Evolutionary conservation across 768 basidiomycete species (phyloP).

Genomic region (Lentinus tigrinus): DNA sequence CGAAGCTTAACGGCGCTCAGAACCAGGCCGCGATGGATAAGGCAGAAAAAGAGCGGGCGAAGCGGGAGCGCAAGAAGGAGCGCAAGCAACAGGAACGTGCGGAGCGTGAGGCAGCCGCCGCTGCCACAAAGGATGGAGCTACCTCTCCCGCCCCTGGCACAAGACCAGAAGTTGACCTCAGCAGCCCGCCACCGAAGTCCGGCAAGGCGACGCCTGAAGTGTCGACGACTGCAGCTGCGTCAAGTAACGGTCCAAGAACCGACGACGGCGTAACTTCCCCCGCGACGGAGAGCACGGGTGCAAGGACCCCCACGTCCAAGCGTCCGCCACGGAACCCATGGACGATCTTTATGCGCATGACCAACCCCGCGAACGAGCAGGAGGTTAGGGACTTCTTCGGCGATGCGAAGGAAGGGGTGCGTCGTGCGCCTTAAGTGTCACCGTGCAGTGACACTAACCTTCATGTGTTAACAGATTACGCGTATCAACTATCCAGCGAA

Average conservation of each 20-base stretch:
- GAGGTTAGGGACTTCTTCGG: constrained; percentile 79
- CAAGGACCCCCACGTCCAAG: constrained; percentile 69
- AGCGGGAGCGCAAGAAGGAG: constrained; percentile 65
- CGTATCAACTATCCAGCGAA: constrained; percentile 58
- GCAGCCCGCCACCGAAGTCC: constrained; percentile 29
- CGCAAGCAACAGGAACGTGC: constrained; percentile 52
- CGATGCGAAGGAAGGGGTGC: constrained; percentile 65
- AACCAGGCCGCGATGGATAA: constrained; percentile 40
- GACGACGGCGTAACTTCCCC: constrained; percentile 29
- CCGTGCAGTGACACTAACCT: neutral
- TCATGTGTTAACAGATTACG: constrained; percentile 49
- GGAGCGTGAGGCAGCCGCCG: constrained; percentile 39
- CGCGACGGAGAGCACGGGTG: constrained; percentile 54
- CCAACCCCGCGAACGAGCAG: constrained; percentile 49
- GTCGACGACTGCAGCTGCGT: constrained; percentile 2
- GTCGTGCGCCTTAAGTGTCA: constrained; percentile 26
- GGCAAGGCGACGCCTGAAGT: constrained; percentile 39
- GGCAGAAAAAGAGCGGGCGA: constrained; percentile 54
- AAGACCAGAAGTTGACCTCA: constrained; percentile 15
- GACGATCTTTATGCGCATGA: constrained; percentile 82
- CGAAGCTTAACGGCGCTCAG: constrained; percentile 41
- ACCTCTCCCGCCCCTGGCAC: constrained; percentile 17
- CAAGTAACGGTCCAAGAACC: constrained; percentile 1
- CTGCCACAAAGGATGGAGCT: constrained; percentile 34
- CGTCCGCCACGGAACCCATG: constrained; percentile 71